These are phyloP conservation scores for Syzygium aqueum DNA, from an alignment of 345 rosid genomes.

Conservation along the genomic window DNA sequence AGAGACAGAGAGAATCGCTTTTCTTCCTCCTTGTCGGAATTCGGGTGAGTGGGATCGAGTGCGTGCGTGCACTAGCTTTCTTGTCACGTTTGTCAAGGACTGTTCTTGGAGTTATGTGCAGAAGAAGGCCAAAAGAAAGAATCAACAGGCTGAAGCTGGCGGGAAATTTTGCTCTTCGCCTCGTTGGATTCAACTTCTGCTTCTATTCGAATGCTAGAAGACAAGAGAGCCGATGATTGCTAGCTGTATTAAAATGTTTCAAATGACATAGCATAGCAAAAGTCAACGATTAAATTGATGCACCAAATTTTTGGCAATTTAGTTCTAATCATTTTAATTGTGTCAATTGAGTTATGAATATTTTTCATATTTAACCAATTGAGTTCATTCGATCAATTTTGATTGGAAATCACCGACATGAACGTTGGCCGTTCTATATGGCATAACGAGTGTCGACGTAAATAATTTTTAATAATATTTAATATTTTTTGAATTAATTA, in stretches of 20 bases:
- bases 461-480: too few relatives aligned
- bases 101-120: not conserved
- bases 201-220: not conserved
- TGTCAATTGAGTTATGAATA: too few relatives aligned
- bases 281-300: not conserved
- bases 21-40: not conserved
- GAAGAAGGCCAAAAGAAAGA: too few relatives aligned
- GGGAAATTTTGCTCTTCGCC: not conserved
- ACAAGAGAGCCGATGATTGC: not conserved
- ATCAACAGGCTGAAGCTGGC: not conserved
- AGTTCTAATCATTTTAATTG: too few relatives aligned
- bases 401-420: rapidly evolving
- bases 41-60: not conserved
- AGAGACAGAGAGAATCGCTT: not conserved
- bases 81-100: not conserved
- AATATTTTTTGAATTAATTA: too few relatives aligned
- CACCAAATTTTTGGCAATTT: not conserved
- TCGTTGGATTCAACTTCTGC: not conserved
- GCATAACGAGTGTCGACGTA: too few relatives aligned
- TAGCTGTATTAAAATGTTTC: not conserved
- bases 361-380: too few relatives aligned
- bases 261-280: not conserved
- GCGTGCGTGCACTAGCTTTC: not conserved
- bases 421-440: too few relatives aligned
- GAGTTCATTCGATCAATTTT: too few relatives aligned